Evolutionary conservation across 306 rosid genomes (phyloP).

Genomic region (Sindora glabra): DNA sequence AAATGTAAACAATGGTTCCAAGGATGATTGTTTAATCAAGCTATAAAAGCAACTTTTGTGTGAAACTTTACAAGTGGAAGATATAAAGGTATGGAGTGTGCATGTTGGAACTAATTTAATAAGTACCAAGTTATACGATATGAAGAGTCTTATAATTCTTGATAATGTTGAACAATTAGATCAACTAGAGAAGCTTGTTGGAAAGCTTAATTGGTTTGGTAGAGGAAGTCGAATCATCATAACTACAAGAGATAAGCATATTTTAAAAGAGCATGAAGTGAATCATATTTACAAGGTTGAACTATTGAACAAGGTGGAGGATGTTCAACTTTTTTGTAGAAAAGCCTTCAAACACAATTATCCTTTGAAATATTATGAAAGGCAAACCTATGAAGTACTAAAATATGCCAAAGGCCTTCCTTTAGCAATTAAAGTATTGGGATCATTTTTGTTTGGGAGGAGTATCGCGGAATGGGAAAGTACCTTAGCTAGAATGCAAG

Average conservation of each 20-base stretch:
- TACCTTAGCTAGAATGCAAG: not conserved
- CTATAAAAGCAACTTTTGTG: not conserved
- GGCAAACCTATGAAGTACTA: not conserved
- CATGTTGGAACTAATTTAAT: not conserved
- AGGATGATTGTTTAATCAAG: not conserved
- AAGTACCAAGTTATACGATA: not conserved
- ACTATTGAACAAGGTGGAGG: not conserved
- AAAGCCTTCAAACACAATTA: not conserved
- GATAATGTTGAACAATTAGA: not conserved
- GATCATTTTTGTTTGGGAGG: not conserved
- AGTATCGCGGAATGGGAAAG: not conserved
- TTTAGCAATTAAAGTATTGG: constrained; percentile 8
- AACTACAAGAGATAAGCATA: not conserved
- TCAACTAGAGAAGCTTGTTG: not conserved
- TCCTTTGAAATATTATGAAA: not conserved
- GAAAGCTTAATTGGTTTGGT: not conserved
- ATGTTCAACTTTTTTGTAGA: constrained; percentile 4
- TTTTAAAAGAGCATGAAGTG: not conserved
- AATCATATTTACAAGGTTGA: not conserved
- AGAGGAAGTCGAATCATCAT: too few relatives aligned
- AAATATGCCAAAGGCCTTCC: not conserved
- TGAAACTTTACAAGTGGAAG: not conserved
- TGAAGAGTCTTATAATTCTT: not conserved
- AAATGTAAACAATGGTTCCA: not conserved
- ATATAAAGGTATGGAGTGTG: not conserved